Base-by-base conservation (phyloP, 768 basidiomycete species). In the Lentinula sp. region DNA sequence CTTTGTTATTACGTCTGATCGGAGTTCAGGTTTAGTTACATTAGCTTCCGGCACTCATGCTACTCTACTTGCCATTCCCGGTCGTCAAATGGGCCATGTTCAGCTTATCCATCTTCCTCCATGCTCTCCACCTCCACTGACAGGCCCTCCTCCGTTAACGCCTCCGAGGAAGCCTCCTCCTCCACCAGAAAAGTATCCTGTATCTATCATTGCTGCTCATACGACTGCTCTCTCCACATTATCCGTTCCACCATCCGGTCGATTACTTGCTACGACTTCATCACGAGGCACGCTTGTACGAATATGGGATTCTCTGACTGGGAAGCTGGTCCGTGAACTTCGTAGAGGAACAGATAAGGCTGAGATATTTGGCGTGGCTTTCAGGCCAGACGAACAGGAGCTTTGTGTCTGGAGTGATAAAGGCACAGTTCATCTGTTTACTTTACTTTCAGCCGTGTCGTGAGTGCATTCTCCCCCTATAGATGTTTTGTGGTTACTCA, bases 321-420 rank as follows among this genome's bases (percentile, higher is more conserved):
- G 90, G 16, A 88, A 86, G 65, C 83, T 91, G 51, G 72, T 91
- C 23, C 80, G 87, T 50, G 94, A 95, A 70, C 80, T 97, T 32
- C 78, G 94, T 60, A 80, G 94, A 70, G 94, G 94, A 8, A 83
- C 89, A 16, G 95, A 97, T 72, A 88, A 91, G 67, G 94, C 94
- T 32, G 87, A 90, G 67, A 95, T 96, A 48, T 95, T 93, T 71
- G 92, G 92, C 2, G 89, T 95, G 18, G 87, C 89, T 11, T 93
- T 95, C 72, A 82, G 93, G 40, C 87, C 85, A 4, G 93, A 93
- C 65, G 95, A 95, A 67, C 82, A 80, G 61, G 91, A 94, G 65
- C 75, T 96, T 0, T 92, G 91, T 67, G 93, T 92, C 9, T 93
- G 93, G 89, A 95, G 93, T 69, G 94, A 97, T 72, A 97, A 97